Evolutionary conservation across 2,329 filamentous ascomycete genomes (phyloP).

Genomic region (Lasiodiplodia theobromae): DNA sequence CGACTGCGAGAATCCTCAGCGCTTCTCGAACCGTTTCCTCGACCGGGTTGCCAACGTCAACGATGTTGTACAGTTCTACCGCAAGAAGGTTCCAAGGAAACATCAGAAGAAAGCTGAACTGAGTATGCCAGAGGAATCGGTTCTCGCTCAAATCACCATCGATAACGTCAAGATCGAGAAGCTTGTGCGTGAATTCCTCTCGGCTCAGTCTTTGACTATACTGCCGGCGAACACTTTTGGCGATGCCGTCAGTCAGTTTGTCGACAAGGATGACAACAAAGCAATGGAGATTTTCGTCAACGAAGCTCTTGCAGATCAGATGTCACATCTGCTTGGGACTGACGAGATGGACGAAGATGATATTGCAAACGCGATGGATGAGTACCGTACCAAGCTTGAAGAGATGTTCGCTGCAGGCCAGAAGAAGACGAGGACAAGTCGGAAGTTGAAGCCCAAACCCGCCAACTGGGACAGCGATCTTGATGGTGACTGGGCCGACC

Average conservation of each 20-base stretch:
- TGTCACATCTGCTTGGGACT: constrained; percentile 49
- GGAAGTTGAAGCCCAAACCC: constrained; percentile 75
- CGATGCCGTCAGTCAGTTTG: constrained; percentile 90
- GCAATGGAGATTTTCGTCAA: constrained; percentile 69
- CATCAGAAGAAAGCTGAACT: constrained; percentile 57
- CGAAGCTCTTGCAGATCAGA: constrained; percentile 51
- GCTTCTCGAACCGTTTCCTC: constrained; percentile 91
- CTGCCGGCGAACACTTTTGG: constrained; percentile 91
- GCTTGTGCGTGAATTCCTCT: constrained; percentile 86
- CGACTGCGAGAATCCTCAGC: constrained; percentile 92
- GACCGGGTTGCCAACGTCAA: constrained; percentile 92
- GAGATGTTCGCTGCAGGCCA: constrained; percentile 72
- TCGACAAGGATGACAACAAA: constrained; percentile 93
- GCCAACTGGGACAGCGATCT: constrained; percentile 87
- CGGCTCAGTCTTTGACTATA: constrained; percentile 87
- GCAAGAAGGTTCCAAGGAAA: constrained; percentile 73
- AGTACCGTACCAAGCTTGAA: constrained; percentile 73
- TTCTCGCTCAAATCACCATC: constrained; percentile 66
- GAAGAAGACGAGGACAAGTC: constrained; percentile 61
- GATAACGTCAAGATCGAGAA: constrained; percentile 88
- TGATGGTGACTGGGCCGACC: constrained; percentile 84
- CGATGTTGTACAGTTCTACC: constrained; percentile 91
- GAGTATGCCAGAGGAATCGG: constrained; percentile 69
- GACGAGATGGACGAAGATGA: constrained; percentile 67
- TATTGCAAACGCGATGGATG: constrained; percentile 76